A percentile compares a stretch with the other conserved stretches of the same genome.
phyloP scores from a whole-genome alignment of 352 stramenopile species.

The Pythium apleroticum region DNA sequence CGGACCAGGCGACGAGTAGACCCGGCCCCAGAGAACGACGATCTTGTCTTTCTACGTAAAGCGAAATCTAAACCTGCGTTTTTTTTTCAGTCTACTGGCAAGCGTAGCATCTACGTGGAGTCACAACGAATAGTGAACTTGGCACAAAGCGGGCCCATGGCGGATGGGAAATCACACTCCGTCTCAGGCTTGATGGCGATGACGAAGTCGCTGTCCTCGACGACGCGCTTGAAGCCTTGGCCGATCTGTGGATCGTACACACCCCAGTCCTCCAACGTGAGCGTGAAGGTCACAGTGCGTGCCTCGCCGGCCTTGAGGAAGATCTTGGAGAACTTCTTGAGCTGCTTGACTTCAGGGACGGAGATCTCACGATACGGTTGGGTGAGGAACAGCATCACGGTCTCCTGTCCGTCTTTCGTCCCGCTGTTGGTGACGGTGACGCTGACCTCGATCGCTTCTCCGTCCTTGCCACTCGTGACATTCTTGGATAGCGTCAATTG shows the following conservation, averaged over 20 bases:
- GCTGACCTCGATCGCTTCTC: conserved; percentile 25
- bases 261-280: conserved; percentile 34
- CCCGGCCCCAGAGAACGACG: not conserved
- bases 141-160: conserved; percentile 34
- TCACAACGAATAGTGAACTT: conserved; percentile 26
- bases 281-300: conserved; percentile 20
- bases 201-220: conserved; percentile 51
- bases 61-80: not conserved
- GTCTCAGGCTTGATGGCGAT: conserved; percentile 64
- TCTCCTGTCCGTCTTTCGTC: conserved; percentile 26
- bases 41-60: not conserved
- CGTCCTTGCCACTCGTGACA: conserved; percentile 18
- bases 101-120: not conserved
- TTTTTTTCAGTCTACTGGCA: not conserved
- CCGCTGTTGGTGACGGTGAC: conserved; percentile 39
- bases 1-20: conserved; percentile 11
- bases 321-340: conserved; percentile 82
- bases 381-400: conserved; percentile 37
- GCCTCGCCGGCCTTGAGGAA: conserved; percentile 20
- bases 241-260: conserved; percentile 61
- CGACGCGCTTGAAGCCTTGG: conserved; percentile 43
- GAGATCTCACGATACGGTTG: conserved; percentile 42
- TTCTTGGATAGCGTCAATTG: conserved; percentile 37
- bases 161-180: conserved; percentile 28
- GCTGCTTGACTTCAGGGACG: conserved; percentile 80